Evolutionary conservation across 108 stramenopile species (phyloP).

Genomic region (Skeletonema costatum): DNA sequence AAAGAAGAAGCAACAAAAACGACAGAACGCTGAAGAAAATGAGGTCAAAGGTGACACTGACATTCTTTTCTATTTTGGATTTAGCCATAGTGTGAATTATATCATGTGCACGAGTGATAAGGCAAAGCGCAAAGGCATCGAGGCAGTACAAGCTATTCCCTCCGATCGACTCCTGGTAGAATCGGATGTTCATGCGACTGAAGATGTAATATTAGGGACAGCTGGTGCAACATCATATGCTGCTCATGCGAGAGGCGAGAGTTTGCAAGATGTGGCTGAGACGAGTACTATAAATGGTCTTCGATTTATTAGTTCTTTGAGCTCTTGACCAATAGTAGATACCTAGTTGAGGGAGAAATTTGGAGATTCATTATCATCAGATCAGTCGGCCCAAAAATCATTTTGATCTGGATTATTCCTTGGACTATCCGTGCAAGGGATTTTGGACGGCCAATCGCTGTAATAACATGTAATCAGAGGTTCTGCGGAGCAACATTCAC

Average conservation of each 20-base stretch:
- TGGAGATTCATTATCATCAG: neutral
- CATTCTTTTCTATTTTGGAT: slow-evolving; percentile 82
- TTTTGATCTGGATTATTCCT: slow-evolving; percentile 53
- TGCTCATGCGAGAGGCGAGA: slow-evolving; percentile 50
- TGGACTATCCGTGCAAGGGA: slow-evolving; percentile 66
- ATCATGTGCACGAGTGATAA: slow-evolving; percentile 75
- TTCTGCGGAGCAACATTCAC: slow-evolving; percentile 68
- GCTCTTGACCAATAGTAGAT: neutral
- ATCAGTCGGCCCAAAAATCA: slow-evolving; percentile 50
- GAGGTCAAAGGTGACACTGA: neutral
- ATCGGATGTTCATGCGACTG: slow-evolving; percentile 73
- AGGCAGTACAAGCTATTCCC: slow-evolving; percentile 72
- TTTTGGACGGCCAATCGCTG: slow-evolving; percentile 78
- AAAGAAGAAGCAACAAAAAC: slow-evolving; percentile 5
- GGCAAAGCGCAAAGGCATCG: slow-evolving; percentile 53
- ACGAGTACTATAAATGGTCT: slow-evolving; percentile 51
- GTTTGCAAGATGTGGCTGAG: slow-evolving; percentile 37
- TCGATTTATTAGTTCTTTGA: slow-evolving; percentile 43
- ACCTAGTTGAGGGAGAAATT: neutral
- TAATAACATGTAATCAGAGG: slow-evolving; percentile 72
- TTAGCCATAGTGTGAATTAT: slow-evolving; percentile 79
- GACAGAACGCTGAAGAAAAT: neutral
- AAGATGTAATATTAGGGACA: slow-evolving; percentile 70
- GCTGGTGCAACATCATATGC: slow-evolving; percentile 71
- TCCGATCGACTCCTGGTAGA: slow-evolving; percentile 71